These are phyloP conservation scores for Teratosphaeria epicoccoides DNA, from an alignment of 2,329 filamentous ascomycete species.

Conservation along the genomic window DNA sequence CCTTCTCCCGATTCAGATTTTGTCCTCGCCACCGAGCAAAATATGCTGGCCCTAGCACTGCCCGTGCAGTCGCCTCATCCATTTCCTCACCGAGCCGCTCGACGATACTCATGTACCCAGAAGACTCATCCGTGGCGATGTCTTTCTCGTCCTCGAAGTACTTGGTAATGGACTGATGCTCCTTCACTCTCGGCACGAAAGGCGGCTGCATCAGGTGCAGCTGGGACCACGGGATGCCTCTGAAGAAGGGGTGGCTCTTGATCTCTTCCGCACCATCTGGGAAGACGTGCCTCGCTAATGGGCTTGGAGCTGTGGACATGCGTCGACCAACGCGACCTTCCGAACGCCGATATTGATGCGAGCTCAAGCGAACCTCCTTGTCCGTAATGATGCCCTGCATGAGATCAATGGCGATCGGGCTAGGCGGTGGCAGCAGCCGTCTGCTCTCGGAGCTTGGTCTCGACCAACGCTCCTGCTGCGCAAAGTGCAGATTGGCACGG, in stretches of 20 bases:
- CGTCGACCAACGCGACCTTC: slow-evolving; percentile 35
- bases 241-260: slow-evolving; percentile 80
- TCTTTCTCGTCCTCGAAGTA: slow-evolving; percentile 82
- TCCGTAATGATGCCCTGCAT: slow-evolving; percentile 63
- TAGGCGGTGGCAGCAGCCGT: slow-evolving; percentile 42
- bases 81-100: slow-evolving; percentile 13
- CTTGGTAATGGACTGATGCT: slow-evolving; percentile 49
- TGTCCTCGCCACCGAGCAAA: slow-evolving; percentile 15
- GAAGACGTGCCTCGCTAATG: slow-evolving; percentile 49
- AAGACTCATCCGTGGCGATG: slow-evolving; percentile 37
- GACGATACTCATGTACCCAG: slow-evolving; percentile 15
- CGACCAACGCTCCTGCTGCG: slow-evolving; percentile 43
- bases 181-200: slow-evolving; percentile 61
- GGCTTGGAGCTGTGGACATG: slow-evolving; percentile 32
- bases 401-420: slow-evolving; percentile 63
- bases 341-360: slow-evolving; percentile 59
- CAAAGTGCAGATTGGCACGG: slow-evolving; percentile 59
- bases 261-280: slow-evolving; percentile 79
- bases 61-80: slow-evolving; percentile 5
- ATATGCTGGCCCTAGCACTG: slow-evolving; percentile 10
- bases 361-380: slow-evolving; percentile 65
- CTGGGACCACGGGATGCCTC: slow-evolving; percentile 63
- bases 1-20: slow-evolving; percentile 17
- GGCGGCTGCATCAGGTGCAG: slow-evolving; percentile 63
- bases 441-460: slow-evolving; percentile 38